These are phyloP conservation scores for Zasmidium citrigriseum DNA, from an alignment of 2,329 filamentous ascomycete genomes.

Conservation along the genomic window DNA sequence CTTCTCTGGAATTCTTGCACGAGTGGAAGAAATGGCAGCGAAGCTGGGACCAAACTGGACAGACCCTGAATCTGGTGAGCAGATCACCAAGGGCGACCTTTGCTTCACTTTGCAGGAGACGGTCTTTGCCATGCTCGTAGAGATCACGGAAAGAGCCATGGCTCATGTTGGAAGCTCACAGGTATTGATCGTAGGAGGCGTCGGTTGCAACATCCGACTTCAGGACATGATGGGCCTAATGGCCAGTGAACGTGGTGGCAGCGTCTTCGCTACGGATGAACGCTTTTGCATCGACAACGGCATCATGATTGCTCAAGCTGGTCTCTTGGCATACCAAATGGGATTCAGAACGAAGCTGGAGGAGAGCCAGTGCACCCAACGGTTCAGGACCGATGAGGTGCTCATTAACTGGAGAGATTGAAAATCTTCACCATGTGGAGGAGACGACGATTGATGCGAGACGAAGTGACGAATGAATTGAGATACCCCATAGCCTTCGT, in stretches of 20 bases:
- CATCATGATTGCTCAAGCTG: constrained; percentile 99
- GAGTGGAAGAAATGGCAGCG: constrained; percentile 76
- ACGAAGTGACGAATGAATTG: background rate
- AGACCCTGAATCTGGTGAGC: constrained; percentile 53
- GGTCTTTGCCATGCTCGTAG: constrained; percentile 93
- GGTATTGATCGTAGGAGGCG: constrained; percentile 92
- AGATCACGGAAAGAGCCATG: constrained; percentile 98
- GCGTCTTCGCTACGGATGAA: constrained; percentile 93
- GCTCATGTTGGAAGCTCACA: constrained; percentile 89
- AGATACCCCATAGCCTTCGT: too few relatives aligned
- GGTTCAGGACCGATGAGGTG: constrained; percentile 54
- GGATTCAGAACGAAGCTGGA: constrained; percentile 76
- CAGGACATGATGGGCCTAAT: constrained; percentile 99
- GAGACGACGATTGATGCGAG: too few relatives aligned
- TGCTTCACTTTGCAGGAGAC: constrained; percentile 97
- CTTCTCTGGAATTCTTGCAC: constrained; percentile 87
- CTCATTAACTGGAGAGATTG: constrained; percentile 52
- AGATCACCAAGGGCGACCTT: constrained; percentile 77
- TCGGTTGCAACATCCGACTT: constrained; percentile 89
- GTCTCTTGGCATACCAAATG: constrained; percentile 78
- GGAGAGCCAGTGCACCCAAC: constrained; percentile 70
- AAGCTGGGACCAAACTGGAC: constrained; percentile 54
- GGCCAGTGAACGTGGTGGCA: constrained; percentile 84
- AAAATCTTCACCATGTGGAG: constrained; percentile 20
- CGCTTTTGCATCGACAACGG: constrained; percentile 98